Evolutionary conservation across 108 stramenopile species (phyloP).

Genomic region (Skeletonema marinoi): DNA sequence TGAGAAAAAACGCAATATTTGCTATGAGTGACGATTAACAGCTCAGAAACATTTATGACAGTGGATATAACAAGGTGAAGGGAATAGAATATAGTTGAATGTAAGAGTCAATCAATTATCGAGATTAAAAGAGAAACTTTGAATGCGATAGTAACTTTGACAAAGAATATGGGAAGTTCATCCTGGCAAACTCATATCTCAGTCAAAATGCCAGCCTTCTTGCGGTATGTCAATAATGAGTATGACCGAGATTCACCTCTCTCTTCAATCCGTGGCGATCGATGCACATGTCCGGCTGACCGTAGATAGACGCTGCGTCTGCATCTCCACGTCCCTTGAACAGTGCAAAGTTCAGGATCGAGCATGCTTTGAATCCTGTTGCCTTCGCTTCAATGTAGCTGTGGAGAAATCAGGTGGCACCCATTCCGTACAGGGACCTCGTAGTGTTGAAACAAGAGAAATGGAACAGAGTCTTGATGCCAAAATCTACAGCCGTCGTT

Average conservation of each 20-base stretch:
- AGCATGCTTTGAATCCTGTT: conserved; percentile 17
- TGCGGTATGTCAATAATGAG: conserved; percentile 16
- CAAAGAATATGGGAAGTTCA: too few species aligned
- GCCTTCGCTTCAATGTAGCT: not conserved
- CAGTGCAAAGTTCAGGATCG: conserved; percentile 12
- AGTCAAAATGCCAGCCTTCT: conserved; percentile 18
- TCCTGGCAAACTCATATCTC: not conserved
- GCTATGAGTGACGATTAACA: too few species aligned
- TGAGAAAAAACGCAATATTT: too few species aligned
- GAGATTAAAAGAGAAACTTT: too few species aligned
- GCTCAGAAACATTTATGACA: too few species aligned
- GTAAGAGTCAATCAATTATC: too few species aligned
- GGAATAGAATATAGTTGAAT: too few species aligned
- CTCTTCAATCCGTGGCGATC: conserved; percentile 7
- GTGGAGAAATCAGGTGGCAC: conserved; percentile 6
- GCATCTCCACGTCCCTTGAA: conserved; percentile 15
- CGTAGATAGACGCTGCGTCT: not conserved
- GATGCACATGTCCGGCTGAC: conserved; percentile 10
- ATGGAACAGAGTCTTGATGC: conserved; percentile 15
- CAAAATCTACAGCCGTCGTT: conserved; percentile 12
- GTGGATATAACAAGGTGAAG: too few species aligned
- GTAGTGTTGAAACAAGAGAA: conserved; percentile 1
- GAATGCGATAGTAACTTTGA: too few species aligned
- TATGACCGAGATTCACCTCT: conserved; percentile 2
- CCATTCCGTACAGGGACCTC: conserved; percentile 16